Percentiles rank a stretch among this genome's conserved stretches.
Conservation (phyloP, 2,329 filamentous ascomycete genomes). For the Penicillium sp. region DNA sequence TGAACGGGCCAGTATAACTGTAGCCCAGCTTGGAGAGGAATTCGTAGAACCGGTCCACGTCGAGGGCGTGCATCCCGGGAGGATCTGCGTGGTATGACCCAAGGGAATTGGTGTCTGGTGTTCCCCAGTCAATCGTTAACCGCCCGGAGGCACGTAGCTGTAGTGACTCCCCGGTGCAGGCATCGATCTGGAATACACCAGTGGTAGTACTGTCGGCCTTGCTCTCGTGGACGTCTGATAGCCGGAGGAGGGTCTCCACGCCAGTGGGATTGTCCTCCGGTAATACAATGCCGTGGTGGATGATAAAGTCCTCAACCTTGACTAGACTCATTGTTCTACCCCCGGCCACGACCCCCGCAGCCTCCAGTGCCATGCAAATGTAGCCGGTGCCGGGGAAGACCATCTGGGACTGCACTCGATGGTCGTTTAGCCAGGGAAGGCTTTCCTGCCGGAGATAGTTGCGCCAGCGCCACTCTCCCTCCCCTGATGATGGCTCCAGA, state of each 20-base stretch:
- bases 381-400: slow-evolving; percentile 34
- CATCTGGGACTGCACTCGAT: slow-evolving; percentile 28
- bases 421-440: slow-evolving; percentile 31
- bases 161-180: not conserved
- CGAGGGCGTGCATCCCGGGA: not conserved
- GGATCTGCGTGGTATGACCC: not conserved
- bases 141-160: not conserved
- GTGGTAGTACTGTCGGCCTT: not conserved
- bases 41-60: slow-evolving; percentile 3
- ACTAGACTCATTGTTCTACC: not conserved
- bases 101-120: not conserved
- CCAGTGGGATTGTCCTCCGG: not conserved
- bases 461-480: slow-evolving; percentile 22
- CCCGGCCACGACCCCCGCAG: not conserved
- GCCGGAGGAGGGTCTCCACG: not conserved
- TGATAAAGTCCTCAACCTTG: slow-evolving; percentile 3
- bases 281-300: not conserved
- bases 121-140: not conserved
- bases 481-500: not conserved
- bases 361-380: slow-evolving; percentile 21
- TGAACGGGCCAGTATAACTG: slow-evolving; percentile 5
- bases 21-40: slow-evolving; percentile 1
- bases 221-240: not conserved
- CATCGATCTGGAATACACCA: not conserved
- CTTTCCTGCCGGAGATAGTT: slow-evolving; percentile 24